Conservation (phyloP, 164 flowering plant species). For the Stephania cephalantha region DNA sequence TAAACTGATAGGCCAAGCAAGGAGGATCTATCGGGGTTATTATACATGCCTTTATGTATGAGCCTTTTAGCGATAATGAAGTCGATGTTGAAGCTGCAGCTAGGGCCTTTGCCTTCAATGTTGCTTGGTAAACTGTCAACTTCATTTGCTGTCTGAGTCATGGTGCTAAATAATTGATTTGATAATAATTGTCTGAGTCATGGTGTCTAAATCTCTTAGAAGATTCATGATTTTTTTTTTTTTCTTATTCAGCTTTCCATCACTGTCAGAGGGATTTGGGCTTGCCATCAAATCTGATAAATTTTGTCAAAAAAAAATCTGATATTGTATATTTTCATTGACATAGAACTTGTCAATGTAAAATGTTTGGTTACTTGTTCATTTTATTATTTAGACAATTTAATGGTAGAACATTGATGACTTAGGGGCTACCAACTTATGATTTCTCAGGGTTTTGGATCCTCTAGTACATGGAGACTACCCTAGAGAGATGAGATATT, state of each 20-base stretch:
- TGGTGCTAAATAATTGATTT: too few species aligned
- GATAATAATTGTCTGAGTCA: too few species aligned
- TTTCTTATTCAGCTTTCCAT: background rate
- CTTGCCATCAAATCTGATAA: background rate
- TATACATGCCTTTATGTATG: background rate
- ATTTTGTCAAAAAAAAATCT: too few species aligned
- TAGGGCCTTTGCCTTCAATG: conserved; percentile 3
- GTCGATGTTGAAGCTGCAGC: conserved; percentile 5
- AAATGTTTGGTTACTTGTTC: too few species aligned
- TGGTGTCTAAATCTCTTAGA: too few species aligned
- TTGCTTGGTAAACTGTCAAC: background rate
- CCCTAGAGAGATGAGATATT: conserved; percentile 32
- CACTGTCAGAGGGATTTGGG: background rate
- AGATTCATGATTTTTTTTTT: background rate
- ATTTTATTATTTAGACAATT: too few species aligned
- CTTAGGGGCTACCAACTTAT: too few species aligned
- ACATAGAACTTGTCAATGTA: too few species aligned
- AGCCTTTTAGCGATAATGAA: background rate
- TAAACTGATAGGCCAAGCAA: conserved; percentile 9
- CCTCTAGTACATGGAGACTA: conserved; percentile 45
- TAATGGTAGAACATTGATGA: too few species aligned
- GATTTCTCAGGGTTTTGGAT: conserved; percentile 31
- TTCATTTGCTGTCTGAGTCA: background rate
- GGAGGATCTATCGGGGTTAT: conserved; percentile 3
- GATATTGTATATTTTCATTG: too few species aligned